Percentiles rank a stretch among this genome's conserved stretches.
These are phyloP conservation scores for Curvularia lunata DNA, from an alignment of 2,329 filamentous ascomycete species.

Conservation along the genomic window DNA sequence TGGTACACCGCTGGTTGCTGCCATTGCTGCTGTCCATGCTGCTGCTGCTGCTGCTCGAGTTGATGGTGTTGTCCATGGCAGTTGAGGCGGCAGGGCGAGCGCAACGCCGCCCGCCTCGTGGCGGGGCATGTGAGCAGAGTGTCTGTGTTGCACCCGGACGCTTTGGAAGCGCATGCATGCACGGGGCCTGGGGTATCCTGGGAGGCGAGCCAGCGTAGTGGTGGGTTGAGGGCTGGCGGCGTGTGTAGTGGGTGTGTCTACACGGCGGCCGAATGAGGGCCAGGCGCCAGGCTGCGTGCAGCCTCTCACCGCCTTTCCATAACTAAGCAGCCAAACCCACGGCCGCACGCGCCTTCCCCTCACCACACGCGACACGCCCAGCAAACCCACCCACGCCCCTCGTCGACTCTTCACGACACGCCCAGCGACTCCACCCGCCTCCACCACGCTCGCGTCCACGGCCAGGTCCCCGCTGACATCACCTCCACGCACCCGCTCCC, in stretches of 20 bases:
- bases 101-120: neutral
- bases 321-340: constrained; percentile 8
- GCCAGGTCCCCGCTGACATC: neutral
- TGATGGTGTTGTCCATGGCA: neutral
- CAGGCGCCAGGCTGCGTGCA: neutral
- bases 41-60: neutral
- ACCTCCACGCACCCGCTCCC: neutral
- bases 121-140: neutral
- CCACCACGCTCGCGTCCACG: neutral
- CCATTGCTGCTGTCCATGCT: neutral
- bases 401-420: neutral
- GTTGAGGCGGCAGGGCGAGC: neutral
- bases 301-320: constrained; percentile 15
- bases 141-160: constrained; percentile 3
- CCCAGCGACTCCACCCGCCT: neutral
- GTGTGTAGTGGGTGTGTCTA: no score
- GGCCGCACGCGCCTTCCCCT: neutral
- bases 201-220: constrained; percentile 8
- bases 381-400: constrained; percentile 1
- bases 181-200: constrained; percentile 13
- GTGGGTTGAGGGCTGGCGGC: neutral
- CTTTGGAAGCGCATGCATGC: constrained; percentile 10
- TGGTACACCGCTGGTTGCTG: neutral
- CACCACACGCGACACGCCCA: constrained; percentile 5
- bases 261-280: neutral